phyloP scores from a whole-genome alignment of 2,329 filamentous ascomycete genomes.

The Phialocephala sp. region DNA sequence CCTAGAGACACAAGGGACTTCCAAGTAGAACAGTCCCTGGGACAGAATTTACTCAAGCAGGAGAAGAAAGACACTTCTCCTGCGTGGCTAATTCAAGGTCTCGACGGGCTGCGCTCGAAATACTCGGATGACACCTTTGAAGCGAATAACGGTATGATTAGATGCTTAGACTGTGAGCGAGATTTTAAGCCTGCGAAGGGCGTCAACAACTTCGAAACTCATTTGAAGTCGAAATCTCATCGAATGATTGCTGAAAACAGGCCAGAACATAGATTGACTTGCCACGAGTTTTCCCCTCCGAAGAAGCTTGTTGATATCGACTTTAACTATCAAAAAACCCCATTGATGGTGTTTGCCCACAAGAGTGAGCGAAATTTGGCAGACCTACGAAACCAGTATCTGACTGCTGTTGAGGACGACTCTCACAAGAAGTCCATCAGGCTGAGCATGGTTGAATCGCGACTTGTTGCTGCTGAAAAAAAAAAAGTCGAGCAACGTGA shows the following conservation, averaged over 20 bases:
- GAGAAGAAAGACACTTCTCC: slow-evolving; percentile 14
- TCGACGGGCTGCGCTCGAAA: slow-evolving; percentile 7
- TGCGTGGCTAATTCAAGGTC: neutral
- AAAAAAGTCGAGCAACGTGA: neutral
- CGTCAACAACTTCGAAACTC: slow-evolving; percentile 15
- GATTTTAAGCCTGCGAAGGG: slow-evolving; percentile 2
- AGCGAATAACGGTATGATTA: slow-evolving; percentile 17
- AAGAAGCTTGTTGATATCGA: slow-evolving; percentile 4
- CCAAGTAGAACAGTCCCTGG: neutral
- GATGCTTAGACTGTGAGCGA: slow-evolving; percentile 16
- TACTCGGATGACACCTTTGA: slow-evolving; percentile 16
- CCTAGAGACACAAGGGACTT: neutral
- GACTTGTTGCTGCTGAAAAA: neutral
- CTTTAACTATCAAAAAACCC: slow-evolving; percentile 5
- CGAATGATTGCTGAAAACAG: neutral
- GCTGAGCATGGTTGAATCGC: slow-evolving; percentile 2
- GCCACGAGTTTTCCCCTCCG: neutral
- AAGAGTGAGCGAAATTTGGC: slow-evolving; percentile 4
- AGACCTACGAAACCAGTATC: neutral
- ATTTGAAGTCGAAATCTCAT: slow-evolving; percentile 19
- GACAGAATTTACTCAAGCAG: slow-evolving; percentile 1
- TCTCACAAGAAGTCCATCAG: neutral
- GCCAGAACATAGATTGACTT: neutral
- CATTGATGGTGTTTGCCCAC: slow-evolving; percentile 9
- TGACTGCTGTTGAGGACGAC: slow-evolving; percentile 13